Evolutionary conservation across 1,284 basidiomycete species (phyloP).

Genomic region (Naganishia liquefaciens): DNA sequence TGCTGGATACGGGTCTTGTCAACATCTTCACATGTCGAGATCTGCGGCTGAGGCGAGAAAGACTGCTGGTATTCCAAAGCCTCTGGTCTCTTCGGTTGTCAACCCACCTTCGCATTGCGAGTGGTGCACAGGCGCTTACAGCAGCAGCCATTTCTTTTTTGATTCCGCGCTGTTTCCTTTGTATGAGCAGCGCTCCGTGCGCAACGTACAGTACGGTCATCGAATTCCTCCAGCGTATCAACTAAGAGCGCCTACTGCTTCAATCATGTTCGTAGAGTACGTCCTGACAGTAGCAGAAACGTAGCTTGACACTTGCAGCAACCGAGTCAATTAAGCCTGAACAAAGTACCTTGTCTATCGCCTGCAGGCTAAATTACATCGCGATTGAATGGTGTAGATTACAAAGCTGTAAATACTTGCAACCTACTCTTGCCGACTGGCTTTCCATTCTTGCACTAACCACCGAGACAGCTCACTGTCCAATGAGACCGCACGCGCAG

Average conservation of each 20-base stretch:
- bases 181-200: neutral
- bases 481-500: conserved; percentile 5
- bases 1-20: neutral
- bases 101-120: too few species aligned
- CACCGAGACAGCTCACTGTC: conserved; percentile 9
- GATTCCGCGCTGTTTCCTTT: conserved; percentile 11
- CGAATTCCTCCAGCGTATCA: too few species aligned
- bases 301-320: too few species aligned
- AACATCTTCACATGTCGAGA: conserved; percentile 16
- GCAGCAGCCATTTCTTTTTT: conserved; percentile 20
- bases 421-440: neutral
- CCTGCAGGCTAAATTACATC: neutral
- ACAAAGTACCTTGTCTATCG: too few species aligned
- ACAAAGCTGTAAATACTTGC: neutral
- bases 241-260: too few species aligned
- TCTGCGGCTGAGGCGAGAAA: neutral
- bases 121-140: neutral
- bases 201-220: neutral
- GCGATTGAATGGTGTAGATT: neutral
- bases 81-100: too few species aligned
- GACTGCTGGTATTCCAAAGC: too few species aligned
- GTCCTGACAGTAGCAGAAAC: too few species aligned
- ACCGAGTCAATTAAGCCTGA: too few species aligned
- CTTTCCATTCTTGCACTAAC: conserved; percentile 19
- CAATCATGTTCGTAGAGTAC: too few species aligned